Percentiles rank a stretch among this genome's conserved stretches.
Evolutionary conservation across 345 rosid genomes (phyloP).

Genomic region (Noccaea bulbosa): DNA sequence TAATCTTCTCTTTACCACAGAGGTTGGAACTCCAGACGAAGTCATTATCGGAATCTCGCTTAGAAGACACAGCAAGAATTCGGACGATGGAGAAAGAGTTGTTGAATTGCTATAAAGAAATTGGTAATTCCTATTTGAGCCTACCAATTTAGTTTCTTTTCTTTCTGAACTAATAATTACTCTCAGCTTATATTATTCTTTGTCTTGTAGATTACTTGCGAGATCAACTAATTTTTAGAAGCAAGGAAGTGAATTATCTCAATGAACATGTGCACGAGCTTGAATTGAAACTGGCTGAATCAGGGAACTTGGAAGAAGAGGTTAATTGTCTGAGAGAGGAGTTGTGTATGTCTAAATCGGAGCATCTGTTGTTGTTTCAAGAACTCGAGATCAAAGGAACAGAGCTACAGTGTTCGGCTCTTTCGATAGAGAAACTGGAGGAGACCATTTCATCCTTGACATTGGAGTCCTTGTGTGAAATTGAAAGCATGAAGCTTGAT

Average conservation of each 20-base stretch:
- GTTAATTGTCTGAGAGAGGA: constrained; percentile 55
- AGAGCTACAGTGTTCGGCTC: constrained; percentile 60
- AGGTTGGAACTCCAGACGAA: constrained; percentile 60
- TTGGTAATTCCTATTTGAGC: constrained; percentile 57
- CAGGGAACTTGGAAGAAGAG: constrained; percentile 53
- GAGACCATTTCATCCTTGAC: constrained; percentile 62
- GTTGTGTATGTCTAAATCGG: constrained; percentile 57
- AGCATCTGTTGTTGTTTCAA: constrained; percentile 50
- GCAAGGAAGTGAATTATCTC: constrained; percentile 58
- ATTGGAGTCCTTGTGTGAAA: constrained; percentile 78
- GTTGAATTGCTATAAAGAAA: constrained; percentile 76
- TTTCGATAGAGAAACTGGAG: constrained; percentile 69
- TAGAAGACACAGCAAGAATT: constrained; percentile 60
- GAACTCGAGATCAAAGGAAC: constrained; percentile 66
- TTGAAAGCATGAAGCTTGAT: constrained; percentile 86
- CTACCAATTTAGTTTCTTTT: constrained; percentile 47
- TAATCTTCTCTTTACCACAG: constrained; percentile 48
- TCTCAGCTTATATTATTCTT: background rate
- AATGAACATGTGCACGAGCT: constrained; percentile 58
- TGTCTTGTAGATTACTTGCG: constrained; percentile 67
- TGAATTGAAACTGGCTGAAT: constrained; percentile 64
- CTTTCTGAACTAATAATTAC: constrained; percentile 23
- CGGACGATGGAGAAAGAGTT: constrained; percentile 72
- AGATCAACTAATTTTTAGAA: constrained; percentile 74
- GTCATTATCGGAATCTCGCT: constrained; percentile 63